Base-by-base conservation (phyloP, 1,284 basidiomycete genomes). In the Cryptococcus amylolentus region DNA sequence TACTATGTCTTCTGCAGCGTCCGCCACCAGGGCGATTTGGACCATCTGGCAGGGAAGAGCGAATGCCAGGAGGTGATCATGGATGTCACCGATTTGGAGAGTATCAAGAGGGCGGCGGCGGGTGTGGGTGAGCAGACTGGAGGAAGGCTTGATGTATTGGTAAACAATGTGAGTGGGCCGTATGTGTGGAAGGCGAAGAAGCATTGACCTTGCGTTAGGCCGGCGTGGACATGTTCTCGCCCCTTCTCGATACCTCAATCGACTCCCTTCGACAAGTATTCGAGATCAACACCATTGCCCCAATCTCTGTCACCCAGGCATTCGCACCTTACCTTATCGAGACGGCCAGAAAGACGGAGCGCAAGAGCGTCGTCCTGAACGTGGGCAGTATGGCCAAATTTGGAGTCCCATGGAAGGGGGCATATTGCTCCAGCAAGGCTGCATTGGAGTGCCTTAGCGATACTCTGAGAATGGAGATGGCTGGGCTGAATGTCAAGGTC, bases 201-300 rank as follows among this genome's bases (percentile, higher is more conserved):
- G 10, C n/a, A 10, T 23, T 12, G 39, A 23, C 10, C 7, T n/a
- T 16, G 35, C 20, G 14, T 16, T 40, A 53, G 51, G 51, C 51
- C 7, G 51, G 51, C 2, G 27, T 53, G 4, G 43, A 42, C 8
- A 26, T 20, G 27, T 10, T 40, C 14, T 28, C 28, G 7, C 51
- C 43, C 23, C 9, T 40, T 16, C 46, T 62, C 18, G 49, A 58
- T 35, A 56, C 52, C n/a, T 57, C 62, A 47, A 37, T 54, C 18
- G 45, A 23, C n/a, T 27, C 42, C 7, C 28, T 66, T 23, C 49
- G 47, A 2, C 45, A 27, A 10, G 52, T 67, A 53, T 59, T 55
- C 57, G 66, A 69, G 20, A 51, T 65, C 45, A 61, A 69, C 52
- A 57, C 60, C 38, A 49, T 66, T 18, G 66, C 54, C 13, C 57